Base-by-base conservation (phyloP, 2,329 filamentous ascomycete genomes). In the Apiospora arundinis region DNA sequence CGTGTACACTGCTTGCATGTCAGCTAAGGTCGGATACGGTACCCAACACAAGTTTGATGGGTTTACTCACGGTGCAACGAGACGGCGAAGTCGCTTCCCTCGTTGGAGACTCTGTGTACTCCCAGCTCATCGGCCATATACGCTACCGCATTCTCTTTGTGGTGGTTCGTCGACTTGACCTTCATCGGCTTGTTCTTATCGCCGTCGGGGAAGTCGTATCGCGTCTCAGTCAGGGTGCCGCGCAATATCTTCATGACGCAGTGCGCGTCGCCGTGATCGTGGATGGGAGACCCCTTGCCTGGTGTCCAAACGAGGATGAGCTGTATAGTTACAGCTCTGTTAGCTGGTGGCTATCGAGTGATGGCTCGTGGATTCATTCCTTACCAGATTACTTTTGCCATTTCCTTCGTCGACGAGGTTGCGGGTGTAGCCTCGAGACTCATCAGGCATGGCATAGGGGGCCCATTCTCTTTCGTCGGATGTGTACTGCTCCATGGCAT, bases 61-160 rank as follows among this genome's bases (percentile, higher is more conserved):
- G 42, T 45, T 42, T 16, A 83, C 87, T 77, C 84, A 90, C 88
- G 83, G 83, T 98, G 95, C 74, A 98, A 84, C 71, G 94, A 97
- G 67, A 97, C 91, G 74, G 95, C 95, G 78, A 92, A 91, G 80
- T 94, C 89, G 77, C 88, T 86, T 67, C 93, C 90, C 37, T 89
- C 89, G 81, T 97, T 97, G 75, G 89, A 90, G 72, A 97, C 92
- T 70, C 91, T 90, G 83, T 98, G 95, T 56, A 98, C 86, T 25
- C 95, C 95, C 40, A 97, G 90, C 83, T 94, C 90, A 80, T 97
- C 95, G 49, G 93, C 93, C 92, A 98, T 97, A 82, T 97, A 97
- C 11, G 94, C 92, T 49, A 97, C 94, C 73, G 92, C 85, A 74
- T 95, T 92, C 78, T 92, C 86, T 68, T 85, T 83, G 78, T 94